Conservation (phyloP, 2,329 filamentous ascomycete species). For the Fusarium praegraminearum region DNA sequence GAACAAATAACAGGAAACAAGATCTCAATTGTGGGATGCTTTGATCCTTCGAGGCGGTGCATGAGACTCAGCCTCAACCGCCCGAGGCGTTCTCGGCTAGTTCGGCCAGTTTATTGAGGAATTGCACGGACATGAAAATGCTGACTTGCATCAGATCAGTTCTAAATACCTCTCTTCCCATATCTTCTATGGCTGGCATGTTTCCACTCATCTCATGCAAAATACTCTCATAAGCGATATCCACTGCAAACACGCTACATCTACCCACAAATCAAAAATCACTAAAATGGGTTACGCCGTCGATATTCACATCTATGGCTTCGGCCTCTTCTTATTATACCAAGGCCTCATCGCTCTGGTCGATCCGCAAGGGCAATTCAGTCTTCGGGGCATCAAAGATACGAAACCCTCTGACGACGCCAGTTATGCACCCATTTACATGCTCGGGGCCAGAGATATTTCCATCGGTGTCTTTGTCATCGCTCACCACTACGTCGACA, state of each 20-base stretch:
- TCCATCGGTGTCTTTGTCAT: background rate
- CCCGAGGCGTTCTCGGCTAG: background rate
- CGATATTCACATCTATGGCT: background rate
- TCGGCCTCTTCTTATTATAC: background rate
- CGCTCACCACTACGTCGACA: background rate
- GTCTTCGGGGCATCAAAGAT: background rate
- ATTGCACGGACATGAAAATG: background rate
- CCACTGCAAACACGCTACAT: background rate
- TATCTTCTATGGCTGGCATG: no score
- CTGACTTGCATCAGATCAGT: background rate
- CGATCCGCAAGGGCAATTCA: background rate
- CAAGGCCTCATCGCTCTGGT: background rate
- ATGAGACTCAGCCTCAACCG: background rate
- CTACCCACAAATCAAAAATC: accelerated
- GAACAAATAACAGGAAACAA: background rate
- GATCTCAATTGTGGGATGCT: background rate
- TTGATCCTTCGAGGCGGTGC: background rate
- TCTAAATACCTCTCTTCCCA: background rate
- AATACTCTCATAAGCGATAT: no score
- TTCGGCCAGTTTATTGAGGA: background rate
- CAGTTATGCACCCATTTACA: background rate
- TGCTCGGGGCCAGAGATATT: slow-evolving; percentile 1
- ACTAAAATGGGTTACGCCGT: background rate
- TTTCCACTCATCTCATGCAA: no score
- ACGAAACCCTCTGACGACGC: background rate